A percentile compares a stretch with the other conserved stretches of the same genome.
phyloP scores from a whole-genome alignment of 129 eudicot genomes.

The Flaveria linearis region DNA sequence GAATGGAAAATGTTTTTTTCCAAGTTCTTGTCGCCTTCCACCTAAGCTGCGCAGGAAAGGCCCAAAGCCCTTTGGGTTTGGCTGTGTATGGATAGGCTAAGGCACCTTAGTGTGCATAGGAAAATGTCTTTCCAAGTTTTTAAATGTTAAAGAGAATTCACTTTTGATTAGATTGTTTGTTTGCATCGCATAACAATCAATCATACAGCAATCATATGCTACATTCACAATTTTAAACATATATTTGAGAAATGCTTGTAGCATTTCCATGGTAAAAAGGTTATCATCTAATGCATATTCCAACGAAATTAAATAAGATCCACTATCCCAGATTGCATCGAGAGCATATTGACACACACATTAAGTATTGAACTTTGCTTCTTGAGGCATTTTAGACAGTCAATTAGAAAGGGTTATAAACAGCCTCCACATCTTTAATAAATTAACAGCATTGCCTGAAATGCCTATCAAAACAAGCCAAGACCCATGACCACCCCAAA shows the following conservation, averaged over 20 bases:
- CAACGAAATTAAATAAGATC: not conserved
- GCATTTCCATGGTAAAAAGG: not conserved
- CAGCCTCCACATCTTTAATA: not conserved
- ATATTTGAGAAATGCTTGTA: not conserved
- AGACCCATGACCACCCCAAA: too few species aligned
- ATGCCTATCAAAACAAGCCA: too few species aligned
- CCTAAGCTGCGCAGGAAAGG: too few species aligned
- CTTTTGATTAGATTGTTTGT: not conserved
- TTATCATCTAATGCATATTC: not conserved
- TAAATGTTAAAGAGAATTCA: not conserved
- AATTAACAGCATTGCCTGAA: not conserved
- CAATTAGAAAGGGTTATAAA: not conserved
- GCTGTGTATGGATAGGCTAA: too few species aligned
- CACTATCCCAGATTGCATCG: not conserved
- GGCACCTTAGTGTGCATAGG: too few species aligned
- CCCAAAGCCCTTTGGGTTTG: too few species aligned
- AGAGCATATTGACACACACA: not conserved
- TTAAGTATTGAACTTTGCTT: not conserved
- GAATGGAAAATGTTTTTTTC: not conserved
- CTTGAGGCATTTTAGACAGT: too few species aligned
- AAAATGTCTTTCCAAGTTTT: not conserved
- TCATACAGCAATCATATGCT: not conserved
- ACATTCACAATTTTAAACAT: slow-evolving; percentile 3
- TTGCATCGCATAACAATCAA: not conserved
- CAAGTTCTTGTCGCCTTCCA: too few species aligned